These are phyloP conservation scores for Chenopodium formosanum DNA, from an alignment of 148 eudicot species.

Conservation along the genomic window DNA sequence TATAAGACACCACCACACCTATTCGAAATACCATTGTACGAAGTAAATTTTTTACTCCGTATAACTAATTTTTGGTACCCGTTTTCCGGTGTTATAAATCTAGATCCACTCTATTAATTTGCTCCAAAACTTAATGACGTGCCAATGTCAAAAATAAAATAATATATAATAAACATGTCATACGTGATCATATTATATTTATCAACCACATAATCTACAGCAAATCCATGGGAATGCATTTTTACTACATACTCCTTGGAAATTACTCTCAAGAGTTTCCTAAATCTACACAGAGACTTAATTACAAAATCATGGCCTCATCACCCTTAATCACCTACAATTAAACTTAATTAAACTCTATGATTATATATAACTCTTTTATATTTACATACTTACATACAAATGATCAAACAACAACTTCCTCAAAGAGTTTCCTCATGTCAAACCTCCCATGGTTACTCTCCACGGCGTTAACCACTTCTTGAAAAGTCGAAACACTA, in stretches of 20 bases:
- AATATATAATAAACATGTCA: background rate
- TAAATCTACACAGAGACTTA: constrained; percentile 1
- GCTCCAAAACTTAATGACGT: background rate
- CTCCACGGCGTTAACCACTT: constrained; percentile 53
- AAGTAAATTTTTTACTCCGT: too few relatives aligned
- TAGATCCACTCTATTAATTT: too few relatives aligned
- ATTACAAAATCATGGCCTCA: constrained; percentile 4
- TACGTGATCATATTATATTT: background rate
- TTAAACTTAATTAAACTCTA: background rate
- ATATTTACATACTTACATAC: background rate
- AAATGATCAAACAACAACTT: constrained; percentile 16
- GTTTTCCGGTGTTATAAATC: too few relatives aligned
- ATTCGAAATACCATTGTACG: too few relatives aligned
- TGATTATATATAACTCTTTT: background rate
- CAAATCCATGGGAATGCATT: background rate
- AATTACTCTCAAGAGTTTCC: background rate
- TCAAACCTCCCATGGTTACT: constrained; percentile 59
- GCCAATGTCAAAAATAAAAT: background rate
- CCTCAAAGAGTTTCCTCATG: constrained; percentile 55
- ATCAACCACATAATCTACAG: background rate
- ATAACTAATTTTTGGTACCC: too few relatives aligned
- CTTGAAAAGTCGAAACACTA: constrained; percentile 53
- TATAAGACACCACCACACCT: too few relatives aligned
- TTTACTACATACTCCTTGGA: background rate
- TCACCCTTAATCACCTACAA: background rate